Conservation (phyloP, 116 monocot species). For the Thalassia testudinum region DNA sequence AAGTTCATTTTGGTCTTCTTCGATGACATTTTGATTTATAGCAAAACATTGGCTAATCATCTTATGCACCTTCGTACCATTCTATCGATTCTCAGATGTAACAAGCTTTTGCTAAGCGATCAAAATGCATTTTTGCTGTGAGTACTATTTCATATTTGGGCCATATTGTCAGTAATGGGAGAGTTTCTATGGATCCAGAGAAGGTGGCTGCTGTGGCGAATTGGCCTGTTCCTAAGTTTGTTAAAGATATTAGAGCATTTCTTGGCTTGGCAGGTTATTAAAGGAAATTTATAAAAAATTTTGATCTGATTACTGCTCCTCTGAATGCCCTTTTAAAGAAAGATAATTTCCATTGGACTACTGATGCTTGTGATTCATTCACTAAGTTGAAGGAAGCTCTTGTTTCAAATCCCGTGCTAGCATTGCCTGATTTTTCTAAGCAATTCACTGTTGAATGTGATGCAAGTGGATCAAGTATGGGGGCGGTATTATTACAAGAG, state of each 20-base stretch:
- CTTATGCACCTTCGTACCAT: not conserved
- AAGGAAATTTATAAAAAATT: no score
- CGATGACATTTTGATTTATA: conserved; percentile 6
- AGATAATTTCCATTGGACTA: not conserved
- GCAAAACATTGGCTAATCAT: not conserved
- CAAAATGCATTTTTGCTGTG: not conserved
- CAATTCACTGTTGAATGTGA: not conserved
- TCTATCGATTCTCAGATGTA: not conserved
- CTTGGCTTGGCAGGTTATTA: no score
- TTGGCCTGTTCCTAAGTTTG: not conserved
- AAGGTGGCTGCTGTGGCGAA: not conserved
- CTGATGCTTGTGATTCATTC: not conserved
- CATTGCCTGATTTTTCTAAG: not conserved
- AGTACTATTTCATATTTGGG: not conserved
- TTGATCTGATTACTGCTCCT: not conserved
- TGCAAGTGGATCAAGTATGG: not conserved
- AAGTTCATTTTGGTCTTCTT: no score
- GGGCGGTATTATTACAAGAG: not conserved
- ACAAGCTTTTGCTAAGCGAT: not conserved
- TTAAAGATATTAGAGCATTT: not conserved
- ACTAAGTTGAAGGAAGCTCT: not conserved
- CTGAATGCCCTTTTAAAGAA: not conserved
- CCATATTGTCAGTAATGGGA: not conserved
- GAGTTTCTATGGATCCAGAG: not conserved
- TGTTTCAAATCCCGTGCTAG: not conserved